Evolutionary conservation across 2,329 filamentous ascomycete genomes (phyloP).

Genomic region (Neonectria magnoliae): DNA sequence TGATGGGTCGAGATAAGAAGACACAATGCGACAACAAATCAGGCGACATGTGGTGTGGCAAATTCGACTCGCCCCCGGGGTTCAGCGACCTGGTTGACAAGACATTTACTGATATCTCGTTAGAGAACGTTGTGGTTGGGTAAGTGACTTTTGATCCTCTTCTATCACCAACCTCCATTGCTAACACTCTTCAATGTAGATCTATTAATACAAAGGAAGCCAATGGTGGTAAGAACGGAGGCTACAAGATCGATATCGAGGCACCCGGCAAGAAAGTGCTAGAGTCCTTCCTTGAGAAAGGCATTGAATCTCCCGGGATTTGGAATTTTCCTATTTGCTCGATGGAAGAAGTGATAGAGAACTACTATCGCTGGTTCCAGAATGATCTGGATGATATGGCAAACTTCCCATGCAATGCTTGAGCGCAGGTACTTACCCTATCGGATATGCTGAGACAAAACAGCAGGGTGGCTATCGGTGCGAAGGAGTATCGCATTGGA

Average conservation of each 20-base stretch:
- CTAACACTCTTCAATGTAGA: not conserved
- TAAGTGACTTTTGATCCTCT: not conserved
- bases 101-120: constrained; percentile 22
- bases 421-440: constrained; percentile 53
- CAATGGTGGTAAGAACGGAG: constrained; percentile 23
- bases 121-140: constrained; percentile 20
- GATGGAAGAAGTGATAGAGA: constrained; percentile 26
- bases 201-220: constrained; percentile 24
- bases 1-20: not conserved
- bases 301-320: constrained; percentile 24
- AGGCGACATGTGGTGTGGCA: constrained; percentile 19
- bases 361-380: constrained; percentile 20
- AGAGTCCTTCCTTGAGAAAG: constrained; percentile 11
- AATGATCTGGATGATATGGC: constrained; percentile 12
- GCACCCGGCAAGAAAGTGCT: constrained; percentile 21
- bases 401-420: constrained; percentile 26
- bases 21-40: not conserved
- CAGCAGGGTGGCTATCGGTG: constrained; percentile 69
- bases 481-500: constrained; percentile 67
- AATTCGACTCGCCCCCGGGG: constrained; percentile 17
- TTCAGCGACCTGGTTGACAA: constrained; percentile 12
- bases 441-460: constrained; percentile 70
- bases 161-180: not conserved
- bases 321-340: constrained; percentile 26
- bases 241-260: constrained; percentile 16